Percentiles rank a stretch among this genome's conserved stretches.
Evolutionary conservation across 2,329 filamentous ascomycete genomes (phyloP).

Genomic region (Magnaporthiopsis rhizophila): DNA sequence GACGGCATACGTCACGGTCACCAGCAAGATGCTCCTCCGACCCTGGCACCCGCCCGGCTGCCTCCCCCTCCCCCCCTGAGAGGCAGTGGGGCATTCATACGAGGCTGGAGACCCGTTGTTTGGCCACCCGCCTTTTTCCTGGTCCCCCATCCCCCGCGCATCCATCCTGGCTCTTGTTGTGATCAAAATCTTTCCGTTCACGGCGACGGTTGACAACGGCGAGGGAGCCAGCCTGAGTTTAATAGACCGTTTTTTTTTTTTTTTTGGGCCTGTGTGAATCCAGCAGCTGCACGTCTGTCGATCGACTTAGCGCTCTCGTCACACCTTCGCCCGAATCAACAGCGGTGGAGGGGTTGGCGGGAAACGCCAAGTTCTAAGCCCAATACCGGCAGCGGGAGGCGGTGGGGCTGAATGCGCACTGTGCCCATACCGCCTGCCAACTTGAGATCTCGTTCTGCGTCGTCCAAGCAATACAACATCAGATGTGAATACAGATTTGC

Average conservation of each 20-base stretch:
- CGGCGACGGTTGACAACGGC: not conserved
- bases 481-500: too few species aligned
- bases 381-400: too few species aligned
- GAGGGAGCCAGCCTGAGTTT: not conserved
- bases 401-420: not conserved
- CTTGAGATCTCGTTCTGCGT: not conserved
- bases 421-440: not conserved
- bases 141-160: too few species aligned
- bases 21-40: not conserved
- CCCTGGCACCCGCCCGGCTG: not conserved
- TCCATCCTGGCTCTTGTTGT: too few species aligned
- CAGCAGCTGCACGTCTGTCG: not conserved
- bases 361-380: too few species aligned
- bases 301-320: not conserved
- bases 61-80: not conserved
- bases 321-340: not conserved
- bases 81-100: not conserved
- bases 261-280: not conserved
- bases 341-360: not conserved
- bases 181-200: not conserved
- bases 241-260: not conserved
- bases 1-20: not conserved
- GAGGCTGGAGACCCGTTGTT: not conserved
- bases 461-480: not conserved
- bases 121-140: not conserved